Conservation (phyloP, 2,329 filamentous ascomycete genomes). For the Colletotrichum spaethianum region DNA sequence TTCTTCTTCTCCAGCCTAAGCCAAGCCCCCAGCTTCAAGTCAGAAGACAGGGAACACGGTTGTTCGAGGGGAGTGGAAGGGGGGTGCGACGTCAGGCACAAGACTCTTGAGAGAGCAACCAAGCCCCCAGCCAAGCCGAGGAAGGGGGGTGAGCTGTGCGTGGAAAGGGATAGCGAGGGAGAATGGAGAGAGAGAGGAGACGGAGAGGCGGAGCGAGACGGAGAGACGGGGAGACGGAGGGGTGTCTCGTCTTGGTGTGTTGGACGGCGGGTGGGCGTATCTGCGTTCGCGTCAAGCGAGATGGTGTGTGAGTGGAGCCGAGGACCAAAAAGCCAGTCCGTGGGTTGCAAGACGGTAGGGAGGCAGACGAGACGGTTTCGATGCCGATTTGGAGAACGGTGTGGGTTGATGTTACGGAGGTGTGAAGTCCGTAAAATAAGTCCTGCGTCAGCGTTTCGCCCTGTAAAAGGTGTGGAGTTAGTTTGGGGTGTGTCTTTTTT, state of each 20-base stretch:
- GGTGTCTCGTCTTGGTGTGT: neutral
- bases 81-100: constrained; percentile 37
- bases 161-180: constrained; percentile 1
- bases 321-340: too few species aligned
- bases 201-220: neutral
- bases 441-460: constrained; percentile 12
- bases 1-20: constrained; percentile 11
- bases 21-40: constrained; percentile 19
- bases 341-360: neutral
- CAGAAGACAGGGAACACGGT: constrained; percentile 30
- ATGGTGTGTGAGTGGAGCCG: constrained; percentile 16
- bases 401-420: constrained; percentile 10
- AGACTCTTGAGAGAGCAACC: constrained; percentile 24
- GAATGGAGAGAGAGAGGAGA: neutral
- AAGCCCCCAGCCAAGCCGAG: constrained; percentile 39
- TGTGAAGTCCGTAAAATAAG: neutral
- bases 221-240: neutral
- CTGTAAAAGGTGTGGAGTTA: neutral
- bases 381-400: constrained; percentile 8
- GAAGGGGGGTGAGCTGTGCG: neutral
- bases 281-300: constrained; percentile 5
- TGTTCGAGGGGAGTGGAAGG: neutral
- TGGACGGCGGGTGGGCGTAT: neutral
- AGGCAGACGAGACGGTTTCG: constrained; percentile 11
- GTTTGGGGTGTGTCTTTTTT: neutral